Conservation (phyloP, 805 yeast genomes). For the Schwanniomyces polymorphus region DNA sequence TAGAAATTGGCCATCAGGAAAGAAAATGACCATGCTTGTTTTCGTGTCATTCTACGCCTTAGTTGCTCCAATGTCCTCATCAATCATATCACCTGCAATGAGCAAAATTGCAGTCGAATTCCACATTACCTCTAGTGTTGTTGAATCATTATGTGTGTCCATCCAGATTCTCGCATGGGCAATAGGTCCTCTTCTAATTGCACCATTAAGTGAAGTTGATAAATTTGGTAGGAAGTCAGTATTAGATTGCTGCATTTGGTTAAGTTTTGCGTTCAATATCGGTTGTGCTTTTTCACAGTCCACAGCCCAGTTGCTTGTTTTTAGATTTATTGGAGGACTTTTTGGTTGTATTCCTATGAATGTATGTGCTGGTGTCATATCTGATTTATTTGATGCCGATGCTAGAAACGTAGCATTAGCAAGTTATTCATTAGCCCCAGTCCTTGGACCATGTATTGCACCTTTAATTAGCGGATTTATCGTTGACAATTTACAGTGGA, state of each 20-base stretch:
- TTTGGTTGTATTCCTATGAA: slow-evolving; percentile 39
- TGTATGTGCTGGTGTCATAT: slow-evolving; percentile 39
- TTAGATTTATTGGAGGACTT: slow-evolving; percentile 35
- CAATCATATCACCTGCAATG: slow-evolving; percentile 39
- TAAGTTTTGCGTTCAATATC: slow-evolving; percentile 31
- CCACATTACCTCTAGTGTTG: slow-evolving; percentile 20
- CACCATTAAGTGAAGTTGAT: slow-evolving; percentile 39
- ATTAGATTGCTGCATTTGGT: slow-evolving; percentile 33
- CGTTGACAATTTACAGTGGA: slow-evolving; percentile 31
- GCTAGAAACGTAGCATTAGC: slow-evolving; percentile 35
- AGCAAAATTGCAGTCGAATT: slow-evolving; percentile 27
- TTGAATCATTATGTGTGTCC: slow-evolving; percentile 32
- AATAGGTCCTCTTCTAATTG: slow-evolving; percentile 37
- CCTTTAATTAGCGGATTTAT: slow-evolving; percentile 38
- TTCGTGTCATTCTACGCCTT: slow-evolving; percentile 37
- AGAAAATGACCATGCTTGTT: slow-evolving; percentile 20
- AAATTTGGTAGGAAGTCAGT: slow-evolving; percentile 35
- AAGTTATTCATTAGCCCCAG: slow-evolving; percentile 35
- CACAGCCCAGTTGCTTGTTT: slow-evolving; percentile 32
- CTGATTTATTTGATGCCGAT: slow-evolving; percentile 35
- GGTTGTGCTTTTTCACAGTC: slow-evolving; percentile 36
- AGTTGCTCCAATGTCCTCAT: slow-evolving; percentile 42
- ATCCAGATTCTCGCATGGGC: slow-evolving; percentile 42
- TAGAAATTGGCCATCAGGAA: slow-evolving; percentile 28
- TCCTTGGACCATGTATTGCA: slow-evolving; percentile 38